Base-by-base conservation (phyloP, 306 rosid species). In the Purshia tridentata region DNA sequence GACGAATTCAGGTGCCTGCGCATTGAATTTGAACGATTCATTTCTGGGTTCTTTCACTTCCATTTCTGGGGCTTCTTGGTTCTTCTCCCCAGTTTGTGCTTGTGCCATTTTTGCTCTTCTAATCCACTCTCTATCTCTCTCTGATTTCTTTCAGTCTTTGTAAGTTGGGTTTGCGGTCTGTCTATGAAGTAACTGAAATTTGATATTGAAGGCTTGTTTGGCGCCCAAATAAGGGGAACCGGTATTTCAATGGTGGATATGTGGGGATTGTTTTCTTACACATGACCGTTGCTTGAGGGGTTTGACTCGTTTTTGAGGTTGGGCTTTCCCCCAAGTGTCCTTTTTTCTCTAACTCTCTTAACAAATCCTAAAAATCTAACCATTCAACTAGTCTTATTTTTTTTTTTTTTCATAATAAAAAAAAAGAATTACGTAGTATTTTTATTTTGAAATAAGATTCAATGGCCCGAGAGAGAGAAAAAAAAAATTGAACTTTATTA, bases 1-100 rank as follows among this genome's bases (percentile, higher is more conserved):
- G 6, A 94, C 92, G n/a, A 94, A 94, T 72, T 91, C 99, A 47
- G 97, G 96, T 8, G 99, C 97, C 76, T 89, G 95, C 1, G 90
- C 96, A 79, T 94, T 94, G 81, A 94, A 91, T 72, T 80, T 91
- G 92, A 91, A 94, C 40, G 86, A 58, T 0, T 74, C 51, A 1
- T 65, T 59, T 4, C 76, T 70, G 4, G 75, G 39, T 56, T 82
- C 90, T 66, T 82, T 81, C 48, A 45, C 65, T 39, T 73, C 75
- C 52, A 76, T 81, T 56, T 82, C 84, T 11, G 64, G 19, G 56
- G 56, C 64, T 10, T 73, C 84, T 40, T 56, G 79, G 42, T 74
- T 54, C 77, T 81, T 88, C 74, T 83, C 81, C 45, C 77, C 84
- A 6, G 72, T 81, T 15, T 76, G 85, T 18, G 82, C 84, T 58